phyloP scores from a whole-genome alignment of 2,329 filamentous ascomycete species.

The Epichloe uncinata region DNA sequence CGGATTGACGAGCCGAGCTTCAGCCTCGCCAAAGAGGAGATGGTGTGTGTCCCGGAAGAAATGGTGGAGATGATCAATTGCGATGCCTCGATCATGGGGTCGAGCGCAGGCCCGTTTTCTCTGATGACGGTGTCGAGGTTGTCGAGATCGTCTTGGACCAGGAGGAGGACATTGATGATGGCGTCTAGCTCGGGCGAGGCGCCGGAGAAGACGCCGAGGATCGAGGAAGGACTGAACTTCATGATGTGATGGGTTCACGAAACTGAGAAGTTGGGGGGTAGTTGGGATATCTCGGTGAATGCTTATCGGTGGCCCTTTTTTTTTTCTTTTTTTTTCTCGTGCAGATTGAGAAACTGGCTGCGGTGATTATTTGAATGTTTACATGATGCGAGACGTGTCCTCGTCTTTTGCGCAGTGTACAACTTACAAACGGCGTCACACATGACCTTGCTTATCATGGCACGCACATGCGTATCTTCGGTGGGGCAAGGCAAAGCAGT shows the following conservation, averaged over 20 bases:
- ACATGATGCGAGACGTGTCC: background rate
- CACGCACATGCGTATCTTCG: background rate
- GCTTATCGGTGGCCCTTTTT: too few relatives aligned
- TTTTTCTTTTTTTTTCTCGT: too few relatives aligned
- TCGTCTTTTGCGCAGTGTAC: background rate
- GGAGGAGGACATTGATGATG: background rate
- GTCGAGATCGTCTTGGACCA: background rate
- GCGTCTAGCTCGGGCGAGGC: background rate
- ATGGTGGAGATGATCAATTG: background rate
- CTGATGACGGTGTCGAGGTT: background rate
- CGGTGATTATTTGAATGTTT: too few relatives aligned
- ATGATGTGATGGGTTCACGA: background rate
- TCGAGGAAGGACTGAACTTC: background rate
- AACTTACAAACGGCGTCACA: background rate
- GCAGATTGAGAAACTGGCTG: too few relatives aligned
- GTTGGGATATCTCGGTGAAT: background rate
- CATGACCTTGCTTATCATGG: background rate
- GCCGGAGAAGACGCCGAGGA: background rate
- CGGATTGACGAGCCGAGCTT: background rate
- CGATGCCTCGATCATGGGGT: background rate
- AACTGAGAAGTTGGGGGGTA: background rate
- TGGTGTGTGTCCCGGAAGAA: background rate
- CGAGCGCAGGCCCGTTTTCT: background rate
- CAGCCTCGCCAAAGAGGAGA: background rate
- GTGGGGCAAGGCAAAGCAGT: background rate